These are phyloP conservation scores for Albophoma yamanashiensis DNA, from an alignment of 2,329 filamentous ascomycete genomes.

Conservation along the genomic window DNA sequence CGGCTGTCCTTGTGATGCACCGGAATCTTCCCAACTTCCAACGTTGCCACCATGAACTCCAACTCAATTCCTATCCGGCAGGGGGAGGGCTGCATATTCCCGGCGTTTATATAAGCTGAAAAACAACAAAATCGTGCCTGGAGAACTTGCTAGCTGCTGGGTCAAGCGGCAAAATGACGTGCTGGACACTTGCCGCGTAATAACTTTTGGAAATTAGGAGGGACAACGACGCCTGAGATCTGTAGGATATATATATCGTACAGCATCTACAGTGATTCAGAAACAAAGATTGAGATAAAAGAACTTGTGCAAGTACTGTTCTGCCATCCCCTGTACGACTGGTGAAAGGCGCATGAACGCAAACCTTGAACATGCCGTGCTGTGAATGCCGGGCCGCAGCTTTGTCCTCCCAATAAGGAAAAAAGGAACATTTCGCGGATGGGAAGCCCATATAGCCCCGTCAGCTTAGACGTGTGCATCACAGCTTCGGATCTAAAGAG, in stretches of 20 bases:
- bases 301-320: background rate
- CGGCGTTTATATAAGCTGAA: background rate
- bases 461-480: no score
- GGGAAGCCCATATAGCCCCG: no score
- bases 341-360: background rate
- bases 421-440: background rate
- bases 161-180: background rate
- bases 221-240: background rate
- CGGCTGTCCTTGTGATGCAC: background rate
- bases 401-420: background rate
- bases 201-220: background rate
- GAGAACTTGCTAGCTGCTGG: background rate
- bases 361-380: background rate
- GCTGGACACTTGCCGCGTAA: background rate
- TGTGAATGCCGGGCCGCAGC: background rate
- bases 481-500: background rate
- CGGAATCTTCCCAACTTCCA: background rate
- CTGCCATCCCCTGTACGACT: background rate
- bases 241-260: background rate
- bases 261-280: background rate
- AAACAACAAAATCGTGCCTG: background rate
- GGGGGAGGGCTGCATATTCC: background rate
- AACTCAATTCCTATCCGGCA: constrained; percentile 13
- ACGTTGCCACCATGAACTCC: constrained; percentile 13
- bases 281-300: background rate